Base-by-base conservation (phyloP, 306 rosid species). In the Fagus crenata region DNA sequence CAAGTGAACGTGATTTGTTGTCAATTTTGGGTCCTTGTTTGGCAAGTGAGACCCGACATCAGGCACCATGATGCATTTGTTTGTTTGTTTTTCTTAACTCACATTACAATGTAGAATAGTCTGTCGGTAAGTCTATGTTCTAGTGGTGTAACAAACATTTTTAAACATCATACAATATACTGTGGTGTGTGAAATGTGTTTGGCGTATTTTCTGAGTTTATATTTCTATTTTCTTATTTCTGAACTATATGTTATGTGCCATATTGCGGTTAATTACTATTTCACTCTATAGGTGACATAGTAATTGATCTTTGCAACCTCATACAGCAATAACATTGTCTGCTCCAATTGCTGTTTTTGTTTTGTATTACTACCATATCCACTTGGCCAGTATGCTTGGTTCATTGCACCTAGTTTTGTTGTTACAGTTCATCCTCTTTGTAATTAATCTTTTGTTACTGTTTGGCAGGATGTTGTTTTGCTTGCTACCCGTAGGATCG, bases 401-500 rank as follows among this genome's bases (percentile, higher is more conserved):
- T 22, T 22, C 28, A 22, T 22, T 22, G 28, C 28, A 22, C 28
- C 28, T 22, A 22, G 28, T 22, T 22, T 22, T 22, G 28, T 22
- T 22, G 28, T 22, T 22, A 22, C 28, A 22, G 28, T 22, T 22
- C 28, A 22, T 22, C 28, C 28, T 22, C 28, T 22, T 22, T 22
- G 28, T 73, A 67, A 35, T 77, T 63, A 67, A 46, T 60, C 49
- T 58, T 41, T 49, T 15, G 49, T 41, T 73, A 14, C 8, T 42
- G 9, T 65, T 70, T 73, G 36, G 37, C 79, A 91, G 93, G 93
- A 91, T 71, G 96, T 91, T 46, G 77, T 91, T 67, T 17, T 91
- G 58, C 22, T 89, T 81, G 93, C 96, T 12, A 89, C 91, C 67
- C 83, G 93, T 5, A 87, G 96, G 85, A 91, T 89, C 4, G 22